A percentile compares a stretch with the other conserved stretches of the same genome.
Evolutionary conservation across 2,329 filamentous ascomycete genomes (phyloP).

Genomic region (Ophiostoma australiae): DNA sequence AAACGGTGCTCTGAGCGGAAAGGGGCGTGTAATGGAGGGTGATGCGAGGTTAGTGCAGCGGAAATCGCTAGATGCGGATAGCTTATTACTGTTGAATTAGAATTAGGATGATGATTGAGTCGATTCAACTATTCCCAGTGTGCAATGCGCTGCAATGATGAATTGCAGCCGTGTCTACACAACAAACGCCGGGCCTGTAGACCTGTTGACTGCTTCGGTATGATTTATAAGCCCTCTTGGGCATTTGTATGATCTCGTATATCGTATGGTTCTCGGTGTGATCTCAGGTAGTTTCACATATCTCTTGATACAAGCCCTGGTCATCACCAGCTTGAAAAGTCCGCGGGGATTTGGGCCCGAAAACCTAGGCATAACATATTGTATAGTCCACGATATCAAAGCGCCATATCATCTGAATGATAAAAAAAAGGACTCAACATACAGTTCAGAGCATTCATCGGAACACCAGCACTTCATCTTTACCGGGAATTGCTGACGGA

Average conservation of each 20-base stretch:
- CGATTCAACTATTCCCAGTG: background rate
- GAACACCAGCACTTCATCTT: background rate
- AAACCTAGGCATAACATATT: background rate
- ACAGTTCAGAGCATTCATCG: background rate
- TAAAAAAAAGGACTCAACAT: background rate
- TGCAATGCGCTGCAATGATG: background rate
- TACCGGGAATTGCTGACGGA: background rate
- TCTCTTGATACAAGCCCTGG: background rate
- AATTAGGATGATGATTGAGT: background rate
- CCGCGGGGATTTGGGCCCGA: background rate
- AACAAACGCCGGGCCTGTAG: background rate
- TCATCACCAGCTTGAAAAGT: background rate
- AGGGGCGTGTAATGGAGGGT: conserved; percentile 1
- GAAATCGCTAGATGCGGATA: background rate
- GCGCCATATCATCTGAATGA: background rate
- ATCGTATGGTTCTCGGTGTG: background rate
- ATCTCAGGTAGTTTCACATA: background rate
- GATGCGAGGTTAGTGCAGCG: background rate
- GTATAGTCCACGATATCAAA: background rate
- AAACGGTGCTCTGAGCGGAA: conserved; percentile 27
- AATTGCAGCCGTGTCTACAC: too few species aligned
- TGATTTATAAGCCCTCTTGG: background rate
- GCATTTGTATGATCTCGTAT: background rate
- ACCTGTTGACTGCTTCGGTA: background rate
- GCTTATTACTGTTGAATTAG: background rate